Conservation (phyloP, 768 basidiomycete species). For the Naganishia vishniacii region DNA sequence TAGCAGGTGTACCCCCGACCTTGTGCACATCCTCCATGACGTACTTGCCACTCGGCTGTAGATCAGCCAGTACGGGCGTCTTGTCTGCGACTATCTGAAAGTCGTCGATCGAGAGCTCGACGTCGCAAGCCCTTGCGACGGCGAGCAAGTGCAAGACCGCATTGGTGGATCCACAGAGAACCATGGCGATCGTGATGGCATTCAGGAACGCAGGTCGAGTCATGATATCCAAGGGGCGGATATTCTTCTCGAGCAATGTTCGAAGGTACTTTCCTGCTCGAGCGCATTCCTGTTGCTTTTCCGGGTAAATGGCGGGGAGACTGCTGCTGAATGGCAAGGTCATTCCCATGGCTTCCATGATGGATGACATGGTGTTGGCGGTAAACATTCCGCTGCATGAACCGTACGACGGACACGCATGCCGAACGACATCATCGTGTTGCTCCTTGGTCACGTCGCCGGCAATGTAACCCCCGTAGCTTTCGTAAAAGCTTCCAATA, state of each 20-base stretch:
- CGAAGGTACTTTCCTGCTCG: constrained; percentile 72
- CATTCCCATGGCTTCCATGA: constrained; percentile 60
- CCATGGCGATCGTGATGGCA: constrained; percentile 80
- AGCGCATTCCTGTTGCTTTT: constrained; percentile 75
- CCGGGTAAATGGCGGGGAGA: constrained; percentile 60
- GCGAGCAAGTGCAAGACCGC: constrained; percentile 34
- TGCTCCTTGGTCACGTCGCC: constrained; percentile 75
- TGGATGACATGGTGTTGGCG: constrained; percentile 68
- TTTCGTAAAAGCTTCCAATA: constrained; percentile 56
- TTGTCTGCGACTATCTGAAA: constrained; percentile 74
- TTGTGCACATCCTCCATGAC: constrained; percentile 86
- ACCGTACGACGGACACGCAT: constrained; percentile 78
- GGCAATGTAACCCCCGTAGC: constrained; percentile 61
- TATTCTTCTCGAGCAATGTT: constrained; percentile 65
- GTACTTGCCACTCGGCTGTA: constrained; percentile 60
- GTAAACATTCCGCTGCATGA: constrained; percentile 61
- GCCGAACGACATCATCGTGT: constrained; percentile 73
- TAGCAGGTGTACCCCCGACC: constrained; percentile 71
- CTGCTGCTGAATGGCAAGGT: constrained; percentile 68
- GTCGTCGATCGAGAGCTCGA: constrained; percentile 72
- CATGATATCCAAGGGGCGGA: constrained; percentile 92
- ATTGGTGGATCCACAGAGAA: constrained; percentile 76
- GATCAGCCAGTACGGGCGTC: constrained; percentile 78
- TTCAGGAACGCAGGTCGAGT: constrained; percentile 96
- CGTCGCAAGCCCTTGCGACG: constrained; percentile 70